Conservation (phyloP, 306 rosid species). For the Geum urbanum region DNA sequence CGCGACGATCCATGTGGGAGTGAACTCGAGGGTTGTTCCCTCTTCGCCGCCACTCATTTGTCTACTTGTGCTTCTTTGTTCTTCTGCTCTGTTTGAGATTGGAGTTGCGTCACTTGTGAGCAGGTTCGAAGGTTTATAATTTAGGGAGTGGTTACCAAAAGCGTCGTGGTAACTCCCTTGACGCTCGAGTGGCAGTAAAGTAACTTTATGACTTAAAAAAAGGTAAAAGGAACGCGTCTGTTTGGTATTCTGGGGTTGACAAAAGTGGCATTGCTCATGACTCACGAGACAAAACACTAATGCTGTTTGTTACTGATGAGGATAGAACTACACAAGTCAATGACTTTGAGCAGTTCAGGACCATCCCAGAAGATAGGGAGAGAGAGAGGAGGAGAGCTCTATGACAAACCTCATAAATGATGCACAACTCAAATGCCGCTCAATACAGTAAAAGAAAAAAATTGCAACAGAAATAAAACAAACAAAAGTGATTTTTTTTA, state of each 20-base stretch:
- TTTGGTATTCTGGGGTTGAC: background rate
- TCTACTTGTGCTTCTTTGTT: background rate
- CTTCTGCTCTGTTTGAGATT: background rate
- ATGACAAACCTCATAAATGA: too few species aligned
- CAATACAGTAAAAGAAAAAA: too few species aligned
- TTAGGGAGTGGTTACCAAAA: too few species aligned
- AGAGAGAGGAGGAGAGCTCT: too few species aligned
- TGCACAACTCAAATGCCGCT: too few species aligned
- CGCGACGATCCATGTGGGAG: slow-evolving; percentile 90
- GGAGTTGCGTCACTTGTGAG: background rate
- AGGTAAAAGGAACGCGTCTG: too few species aligned
- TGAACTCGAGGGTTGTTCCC: slow-evolving; percentile 52
- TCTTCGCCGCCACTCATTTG: slow-evolving; percentile 56
- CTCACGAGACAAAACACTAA: background rate
- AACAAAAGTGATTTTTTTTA: too few species aligned
- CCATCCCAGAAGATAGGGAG: background rate
- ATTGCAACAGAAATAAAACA: too few species aligned
- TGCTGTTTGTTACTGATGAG: background rate
- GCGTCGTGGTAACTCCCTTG: too few species aligned
- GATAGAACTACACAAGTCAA: background rate
- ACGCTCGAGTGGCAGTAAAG: too few species aligned
- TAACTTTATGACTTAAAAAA: too few species aligned
- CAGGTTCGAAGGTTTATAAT: background rate
- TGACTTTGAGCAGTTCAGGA: background rate
- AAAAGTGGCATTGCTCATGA: background rate